These are phyloP conservation scores for Amoeboaphelidium protococcarum DNA, from an alignment of 371 early-diverging fungal genomes.

Conservation along the genomic window DNA sequence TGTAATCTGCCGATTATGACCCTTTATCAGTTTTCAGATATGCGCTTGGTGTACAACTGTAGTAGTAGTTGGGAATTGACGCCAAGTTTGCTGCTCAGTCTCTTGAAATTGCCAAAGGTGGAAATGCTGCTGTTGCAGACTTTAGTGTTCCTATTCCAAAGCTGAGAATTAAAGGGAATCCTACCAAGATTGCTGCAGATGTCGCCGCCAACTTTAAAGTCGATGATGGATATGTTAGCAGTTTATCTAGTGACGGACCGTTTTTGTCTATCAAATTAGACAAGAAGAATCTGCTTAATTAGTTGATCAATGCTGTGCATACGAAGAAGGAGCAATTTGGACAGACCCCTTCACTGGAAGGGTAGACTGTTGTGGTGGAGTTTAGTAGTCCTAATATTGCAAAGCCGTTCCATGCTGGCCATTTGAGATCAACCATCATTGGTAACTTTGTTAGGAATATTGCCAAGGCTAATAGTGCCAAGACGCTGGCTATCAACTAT, in stretches of 20 bases:
- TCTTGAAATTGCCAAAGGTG: constrained; percentile 8
- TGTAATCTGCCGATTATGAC: too few relatives aligned
- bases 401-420: constrained; percentile 98
- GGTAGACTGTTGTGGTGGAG: constrained; percentile 60
- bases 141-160: constrained; percentile 41
- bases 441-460: constrained; percentile 81
- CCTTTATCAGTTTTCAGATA: constrained; percentile 9
- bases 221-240: not conserved
- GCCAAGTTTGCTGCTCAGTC: constrained; percentile 2
- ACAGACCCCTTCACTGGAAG: constrained; percentile 27
- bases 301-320: not conserved
- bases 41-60: constrained; percentile 10
- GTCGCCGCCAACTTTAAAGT: not conserved
- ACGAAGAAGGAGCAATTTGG: constrained; percentile 25
- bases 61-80: constrained; percentile 4
- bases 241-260: not conserved
- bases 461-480: constrained; percentile 62
- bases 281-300: not conserved
- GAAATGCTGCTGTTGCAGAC: constrained; percentile 11
- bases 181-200: constrained; percentile 28
- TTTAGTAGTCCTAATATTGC: constrained; percentile 98
- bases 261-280: not conserved
- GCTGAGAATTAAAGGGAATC: constrained; percentile 42
- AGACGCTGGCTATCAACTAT: constrained; percentile 79
- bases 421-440: constrained; percentile 91